These are phyloP conservation scores for Calvatia gigantea DNA, from an alignment of 768 basidiomycete genomes.

Conservation along the genomic window DNA sequence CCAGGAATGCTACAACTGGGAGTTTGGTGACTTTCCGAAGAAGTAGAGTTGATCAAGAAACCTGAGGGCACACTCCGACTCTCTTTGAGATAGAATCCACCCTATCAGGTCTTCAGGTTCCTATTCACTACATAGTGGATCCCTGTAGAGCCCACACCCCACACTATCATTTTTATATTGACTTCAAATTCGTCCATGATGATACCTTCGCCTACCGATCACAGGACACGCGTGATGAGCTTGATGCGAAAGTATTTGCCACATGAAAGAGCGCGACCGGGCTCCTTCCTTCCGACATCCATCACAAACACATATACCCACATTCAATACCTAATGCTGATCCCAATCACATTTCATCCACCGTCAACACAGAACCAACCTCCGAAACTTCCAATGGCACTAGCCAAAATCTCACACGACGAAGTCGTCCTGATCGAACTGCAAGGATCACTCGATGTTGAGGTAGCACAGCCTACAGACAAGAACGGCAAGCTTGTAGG, in stretches of 20 bases:
- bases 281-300: neutral
- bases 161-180: neutral
- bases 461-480: constrained; percentile 45
- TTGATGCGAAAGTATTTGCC: neutral
- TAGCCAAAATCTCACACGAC: constrained; percentile 73
- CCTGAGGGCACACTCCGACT: too few relatives aligned
- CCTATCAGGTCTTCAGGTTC: neutral
- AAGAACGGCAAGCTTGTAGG: constrained; percentile 75
- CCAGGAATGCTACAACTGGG: constrained; percentile 72
- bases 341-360: constrained; percentile 50
- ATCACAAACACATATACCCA: neutral
- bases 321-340: constrained; percentile 52
- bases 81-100: neutral
- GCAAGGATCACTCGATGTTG: constrained; percentile 79
- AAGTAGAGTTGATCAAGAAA: neutral
- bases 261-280: neutral
- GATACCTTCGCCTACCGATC: neutral
- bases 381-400: constrained; percentile 52
- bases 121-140: neutral
- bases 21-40: constrained; percentile 46
- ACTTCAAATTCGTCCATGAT: neutral
- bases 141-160: neutral
- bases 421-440: constrained; percentile 85
- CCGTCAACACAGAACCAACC: constrained; percentile 22
- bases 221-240: constrained; percentile 2